A percentile compares a stretch with the other conserved stretches of the same genome.
Conservation (phyloP, 2,329 filamentous ascomycete genomes). For the Pestalotiopsis sp. region DNA sequence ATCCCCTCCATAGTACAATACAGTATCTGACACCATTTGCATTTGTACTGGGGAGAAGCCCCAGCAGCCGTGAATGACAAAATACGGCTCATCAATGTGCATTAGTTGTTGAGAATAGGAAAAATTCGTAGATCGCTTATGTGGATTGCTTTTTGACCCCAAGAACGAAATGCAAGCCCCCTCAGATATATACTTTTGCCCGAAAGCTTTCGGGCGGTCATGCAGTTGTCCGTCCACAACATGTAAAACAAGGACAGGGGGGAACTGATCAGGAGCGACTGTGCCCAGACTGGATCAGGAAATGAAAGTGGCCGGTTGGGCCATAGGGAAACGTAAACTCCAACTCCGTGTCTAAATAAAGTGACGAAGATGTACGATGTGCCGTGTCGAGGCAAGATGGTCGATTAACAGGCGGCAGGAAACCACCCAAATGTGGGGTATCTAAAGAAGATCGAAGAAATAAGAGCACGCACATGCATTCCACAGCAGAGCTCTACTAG, state of each 20-base stretch:
- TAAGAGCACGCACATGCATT: neutral
- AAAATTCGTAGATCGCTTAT: constrained; percentile 2
- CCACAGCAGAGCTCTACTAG: constrained; percentile 44
- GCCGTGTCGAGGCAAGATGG: neutral
- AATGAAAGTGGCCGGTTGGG: neutral
- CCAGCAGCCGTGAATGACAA: neutral
- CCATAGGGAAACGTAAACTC: neutral
- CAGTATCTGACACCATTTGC: neutral
- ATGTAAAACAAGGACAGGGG: neutral
- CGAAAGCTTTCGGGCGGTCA: neutral
- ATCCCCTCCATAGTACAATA: neutral
- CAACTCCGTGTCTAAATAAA: constrained; percentile 3
- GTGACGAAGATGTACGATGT: neutral
- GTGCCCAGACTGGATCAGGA: neutral
- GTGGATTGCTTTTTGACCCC: constrained; percentile 1
- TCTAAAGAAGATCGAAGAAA: constrained; percentile 2
- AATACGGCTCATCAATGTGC: neutral
- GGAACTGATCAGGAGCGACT: neutral
- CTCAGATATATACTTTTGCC: constrained; percentile 5
- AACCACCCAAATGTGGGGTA: constrained; percentile 1
- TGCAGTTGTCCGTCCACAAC: neutral
- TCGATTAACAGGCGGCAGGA: constrained; percentile 2
- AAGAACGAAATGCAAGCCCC: neutral
- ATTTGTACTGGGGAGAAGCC: neutral
- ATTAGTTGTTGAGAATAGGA: constrained; percentile 6